A percentile compares a stretch with the other conserved stretches of the same genome.
These are phyloP conservation scores for Blastocladiella emersonii DNA, from an alignment of 371 early-diverging fungal species.

Conservation along the genomic window DNA sequence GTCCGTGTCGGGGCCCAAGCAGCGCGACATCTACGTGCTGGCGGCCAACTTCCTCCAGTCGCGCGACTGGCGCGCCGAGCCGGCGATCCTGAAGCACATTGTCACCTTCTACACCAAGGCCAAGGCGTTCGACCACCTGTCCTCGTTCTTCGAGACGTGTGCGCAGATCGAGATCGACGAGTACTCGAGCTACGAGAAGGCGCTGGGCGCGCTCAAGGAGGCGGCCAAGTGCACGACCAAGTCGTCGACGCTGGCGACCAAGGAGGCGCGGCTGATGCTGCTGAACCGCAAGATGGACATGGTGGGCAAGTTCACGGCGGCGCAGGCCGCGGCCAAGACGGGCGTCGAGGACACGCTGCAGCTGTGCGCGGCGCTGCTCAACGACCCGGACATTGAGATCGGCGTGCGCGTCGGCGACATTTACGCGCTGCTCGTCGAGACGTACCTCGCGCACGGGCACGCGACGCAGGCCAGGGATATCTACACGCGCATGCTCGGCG, in stretches of 20 bases:
- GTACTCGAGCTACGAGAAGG: slow-evolving; percentile 41
- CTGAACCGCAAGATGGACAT: slow-evolving; percentile 13
- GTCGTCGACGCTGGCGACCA: slow-evolving; percentile 6
- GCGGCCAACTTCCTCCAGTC: slow-evolving; percentile 40
- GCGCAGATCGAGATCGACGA: slow-evolving; percentile 37
- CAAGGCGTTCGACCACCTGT: slow-evolving; percentile 24
- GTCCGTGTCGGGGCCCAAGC: slow-evolving; percentile 28
- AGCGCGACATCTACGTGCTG: slow-evolving; percentile 31
- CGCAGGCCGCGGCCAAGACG: slow-evolving; percentile 12
- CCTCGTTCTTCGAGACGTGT: slow-evolving; percentile 32
- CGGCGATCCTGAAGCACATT: slow-evolving; percentile 27
- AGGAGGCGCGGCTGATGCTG: slow-evolving; percentile 7
- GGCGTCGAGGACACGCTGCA: slow-evolving; percentile 13
- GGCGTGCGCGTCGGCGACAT: slow-evolving; percentile 30
- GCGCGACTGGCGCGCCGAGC: slow-evolving; percentile 28
- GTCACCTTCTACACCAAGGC: slow-evolving; percentile 37
- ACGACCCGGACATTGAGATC: slow-evolving; percentile 22
- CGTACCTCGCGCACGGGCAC: slow-evolving; percentile 5
- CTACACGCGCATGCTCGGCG: slow-evolving; percentile 4
- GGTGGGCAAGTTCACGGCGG: slow-evolving; percentile 21
- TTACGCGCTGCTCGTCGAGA: slow-evolving; percentile 31
- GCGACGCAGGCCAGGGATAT: slow-evolving; percentile 1
- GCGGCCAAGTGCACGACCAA: slow-evolving; percentile 19
- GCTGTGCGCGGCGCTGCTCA: slow-evolving; percentile 22
- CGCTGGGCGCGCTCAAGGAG: slow-evolving; percentile 26